phyloP scores from a whole-genome alignment of 2,329 filamentous ascomycete genomes.

The Colletotrichum filicis region DNA sequence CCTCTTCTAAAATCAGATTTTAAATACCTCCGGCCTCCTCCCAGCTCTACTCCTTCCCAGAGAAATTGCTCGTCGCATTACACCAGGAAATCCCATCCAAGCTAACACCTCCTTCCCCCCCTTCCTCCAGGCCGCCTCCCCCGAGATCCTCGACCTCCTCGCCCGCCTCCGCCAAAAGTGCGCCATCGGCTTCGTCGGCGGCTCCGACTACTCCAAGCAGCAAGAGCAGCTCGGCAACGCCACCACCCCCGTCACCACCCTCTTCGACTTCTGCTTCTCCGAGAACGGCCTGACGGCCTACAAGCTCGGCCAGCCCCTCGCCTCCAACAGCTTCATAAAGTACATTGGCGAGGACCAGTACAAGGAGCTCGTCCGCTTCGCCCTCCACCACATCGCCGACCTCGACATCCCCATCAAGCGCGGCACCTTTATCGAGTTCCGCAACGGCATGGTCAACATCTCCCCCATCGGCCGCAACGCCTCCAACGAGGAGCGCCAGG shows the following conservation, averaged over 20 bases:
- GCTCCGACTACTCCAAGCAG: conserved; percentile 92
- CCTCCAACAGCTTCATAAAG: conserved; percentile 87
- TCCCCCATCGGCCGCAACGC: conserved; percentile 89
- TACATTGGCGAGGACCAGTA: conserved; percentile 89
- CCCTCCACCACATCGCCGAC: conserved; percentile 86
- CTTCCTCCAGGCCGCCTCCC: conserved; percentile 68
- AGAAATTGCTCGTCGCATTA: neutral
- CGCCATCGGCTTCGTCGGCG: conserved; percentile 92
- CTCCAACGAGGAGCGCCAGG: conserved; percentile 79
- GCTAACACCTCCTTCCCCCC: conserved; percentile 8
- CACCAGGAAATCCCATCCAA: neutral
- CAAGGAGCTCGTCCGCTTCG: conserved; percentile 80
- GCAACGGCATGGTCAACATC: conserved; percentile 92
- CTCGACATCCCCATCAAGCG: conserved; percentile 85
- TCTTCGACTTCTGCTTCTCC: conserved; percentile 98
- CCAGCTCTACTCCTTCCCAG: neutral
- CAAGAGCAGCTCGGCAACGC: conserved; percentile 89
- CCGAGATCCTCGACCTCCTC: conserved; percentile 87
- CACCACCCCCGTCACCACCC: conserved; percentile 75
- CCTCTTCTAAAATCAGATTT: neutral
- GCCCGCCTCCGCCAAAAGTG: conserved; percentile 84
- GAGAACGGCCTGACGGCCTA: conserved; percentile 96
- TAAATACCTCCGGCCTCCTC: neutral
- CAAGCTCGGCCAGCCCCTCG: conserved; percentile 81
- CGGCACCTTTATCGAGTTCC: conserved; percentile 88